Evolutionary conservation across 441 rosid genomes (phyloP), one percentile per base, ranked within the genome.

Genomic region (Dalechampia spathulata): DNA sequence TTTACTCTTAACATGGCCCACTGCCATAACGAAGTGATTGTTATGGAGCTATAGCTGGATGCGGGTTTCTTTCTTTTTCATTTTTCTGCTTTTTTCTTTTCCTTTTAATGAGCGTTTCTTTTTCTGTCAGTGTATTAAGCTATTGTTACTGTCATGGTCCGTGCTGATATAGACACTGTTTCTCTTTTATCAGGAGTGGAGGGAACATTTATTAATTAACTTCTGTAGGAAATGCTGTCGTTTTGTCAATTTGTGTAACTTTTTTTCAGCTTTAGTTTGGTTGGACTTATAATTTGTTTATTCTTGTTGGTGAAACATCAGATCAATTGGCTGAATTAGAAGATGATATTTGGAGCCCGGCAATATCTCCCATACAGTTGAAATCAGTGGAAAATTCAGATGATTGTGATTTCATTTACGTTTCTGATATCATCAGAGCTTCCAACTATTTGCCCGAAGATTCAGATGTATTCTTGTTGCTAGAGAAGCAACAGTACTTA

Each of bases 401-500:
- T 15, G 80, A 80, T 5, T 47, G 63, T 23, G 94, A 92, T 61
- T 82, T 80, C 56, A 38, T 57, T 21, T 92, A 92, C 82, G 71
- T 92, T 61, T 81, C 90, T 3, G 88, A 83, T 57, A 69, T 92
- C 63, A 65, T 92, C 59, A 62, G 76, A 49, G 86, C 90, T 25
- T 72, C 75, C 4, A 67, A 73, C 58, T 76, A 63, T 71, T 56
- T 85, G n/a, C 80, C 86, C 0, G 79, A 76, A 34, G 90, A 83
- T 21, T 59, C 83, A 0, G 87, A 83, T 63, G 48, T 78, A 25
- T 86, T 81, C 72, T 48, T 66, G 1, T 47, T 81, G 14, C 82
- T 92, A 1, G 99, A 92, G 74, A 83, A 80, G 72, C 94, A 85
- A 66, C 85, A 78, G 46, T 69, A 71, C 61, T 78, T 72, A 57